Evolutionary conservation across 495 filamentous ascomycete species (phyloP).

Genomic region (Haplographium delicatum): DNA sequence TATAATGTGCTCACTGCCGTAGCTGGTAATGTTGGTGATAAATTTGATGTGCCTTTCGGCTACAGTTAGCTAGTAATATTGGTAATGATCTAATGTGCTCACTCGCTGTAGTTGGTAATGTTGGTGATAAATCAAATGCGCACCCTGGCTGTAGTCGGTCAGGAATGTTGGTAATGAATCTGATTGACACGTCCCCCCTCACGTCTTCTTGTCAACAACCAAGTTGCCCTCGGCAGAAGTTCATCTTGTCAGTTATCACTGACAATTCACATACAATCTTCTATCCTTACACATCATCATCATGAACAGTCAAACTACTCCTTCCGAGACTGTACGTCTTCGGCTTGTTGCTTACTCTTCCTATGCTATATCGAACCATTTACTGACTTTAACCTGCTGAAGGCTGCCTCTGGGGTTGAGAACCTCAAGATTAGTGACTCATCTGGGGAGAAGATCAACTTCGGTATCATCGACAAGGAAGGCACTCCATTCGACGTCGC

Average conservation of each 20-base stretch:
- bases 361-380: conserved; percentile 19
- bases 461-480: conserved; percentile 70
- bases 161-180: too few species aligned
- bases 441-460: conserved; percentile 82
- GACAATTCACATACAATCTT: neutral
- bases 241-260: neutral
- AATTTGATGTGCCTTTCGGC: too few species aligned
- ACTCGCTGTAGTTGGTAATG: too few species aligned
- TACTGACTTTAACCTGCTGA: conserved; percentile 33
- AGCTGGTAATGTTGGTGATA: too few species aligned
- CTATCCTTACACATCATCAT: conserved; percentile 13
- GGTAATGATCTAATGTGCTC: too few species aligned
- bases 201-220: conserved; percentile 11
- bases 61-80: too few species aligned
- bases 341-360: conserved; percentile 34
- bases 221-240: conserved; percentile 10
- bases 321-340: conserved; percentile 76
- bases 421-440: conserved; percentile 87
- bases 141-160: too few species aligned
- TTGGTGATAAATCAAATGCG: too few species aligned
- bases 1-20: too few species aligned
- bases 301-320: conserved; percentile 72
- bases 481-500: conserved; percentile 61
- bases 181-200: neutral
- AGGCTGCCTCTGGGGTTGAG: conserved; percentile 83